Conservation (phyloP, 228 moss, liverwort and hornwort genomes). For the Sphagnum magellanicum region DNA sequence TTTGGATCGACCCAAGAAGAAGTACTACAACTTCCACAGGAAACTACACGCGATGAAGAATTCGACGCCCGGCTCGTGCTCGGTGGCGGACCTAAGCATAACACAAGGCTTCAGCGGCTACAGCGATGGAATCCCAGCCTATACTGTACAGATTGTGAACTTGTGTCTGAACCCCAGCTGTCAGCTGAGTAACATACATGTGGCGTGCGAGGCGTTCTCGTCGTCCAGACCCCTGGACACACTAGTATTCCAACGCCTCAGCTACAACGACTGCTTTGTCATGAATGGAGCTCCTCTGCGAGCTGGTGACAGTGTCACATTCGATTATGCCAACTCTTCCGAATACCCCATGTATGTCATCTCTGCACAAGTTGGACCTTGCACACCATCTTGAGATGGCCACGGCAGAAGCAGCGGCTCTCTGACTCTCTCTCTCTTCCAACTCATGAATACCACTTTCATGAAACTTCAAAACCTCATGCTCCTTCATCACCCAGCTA, state of each 20-base stretch:
- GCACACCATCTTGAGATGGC: conserved; percentile 10
- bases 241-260: conserved; percentile 61
- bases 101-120: conserved; percentile 78
- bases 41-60: conserved; percentile 30
- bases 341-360: conserved; percentile 87
- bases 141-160: conserved; percentile 89
- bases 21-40: conserved; percentile 16
- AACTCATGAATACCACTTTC: no score
- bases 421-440: no score
- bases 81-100: conserved; percentile 69
- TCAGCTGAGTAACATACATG: conserved; percentile 73
- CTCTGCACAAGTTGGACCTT: conserved; percentile 62
- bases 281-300: conserved; percentile 76
- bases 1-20: neutral
- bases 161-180: conserved; percentile 69
- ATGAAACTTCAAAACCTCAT: no score
- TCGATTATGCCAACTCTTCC: conserved; percentile 90
- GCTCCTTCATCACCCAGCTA: no score
- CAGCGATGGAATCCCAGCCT: conserved; percentile 87
- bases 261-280: conserved; percentile 85
- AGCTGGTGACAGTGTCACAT: conserved; percentile 75
- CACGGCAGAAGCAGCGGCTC: no score
- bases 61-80: conserved; percentile 40
- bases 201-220: conserved; percentile 87
- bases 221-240: conserved; percentile 84